Evolutionary conservation across 257 asterid genomes (phyloP).

Genomic region (Solanum pennellii): DNA sequence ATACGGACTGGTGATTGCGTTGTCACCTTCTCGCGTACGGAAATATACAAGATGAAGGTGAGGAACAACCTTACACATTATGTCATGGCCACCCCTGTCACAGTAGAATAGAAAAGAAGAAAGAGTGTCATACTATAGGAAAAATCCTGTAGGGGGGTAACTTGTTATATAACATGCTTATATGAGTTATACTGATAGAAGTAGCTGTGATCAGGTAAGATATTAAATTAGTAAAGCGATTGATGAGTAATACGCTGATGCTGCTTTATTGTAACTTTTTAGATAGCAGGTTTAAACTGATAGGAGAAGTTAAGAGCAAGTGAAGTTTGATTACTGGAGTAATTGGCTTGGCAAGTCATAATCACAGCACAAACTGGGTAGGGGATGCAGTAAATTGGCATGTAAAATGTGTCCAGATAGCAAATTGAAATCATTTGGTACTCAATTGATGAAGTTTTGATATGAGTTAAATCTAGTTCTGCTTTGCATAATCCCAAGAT

Average conservation of each 20-base stretch:
- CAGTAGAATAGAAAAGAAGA: background rate
- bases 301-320: background rate
- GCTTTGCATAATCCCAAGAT: background rate
- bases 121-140: background rate
- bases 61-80: background rate
- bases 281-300: background rate
- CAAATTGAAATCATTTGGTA: background rate
- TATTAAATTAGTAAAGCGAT: background rate
- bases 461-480: background rate
- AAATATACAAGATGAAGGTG: slow-evolving; percentile 75
- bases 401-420: background rate
- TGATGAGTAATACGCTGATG: background rate
- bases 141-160: background rate
- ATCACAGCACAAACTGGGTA: background rate
- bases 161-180: background rate
- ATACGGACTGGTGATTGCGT: slow-evolving; percentile 79
- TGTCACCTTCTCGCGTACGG: slow-evolving; percentile 79
- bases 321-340: background rate
- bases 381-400: background rate
- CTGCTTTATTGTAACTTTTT: background rate
- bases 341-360: background rate
- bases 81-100: background rate
- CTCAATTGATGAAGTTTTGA: background rate
- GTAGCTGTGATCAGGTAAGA: background rate
- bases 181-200: background rate